A percentile compares a stretch with the other conserved stretches of the same genome.
These are phyloP conservation scores for Yarrowia divulgata DNA, from an alignment of 805 yeast species.

Conservation along the genomic window DNA sequence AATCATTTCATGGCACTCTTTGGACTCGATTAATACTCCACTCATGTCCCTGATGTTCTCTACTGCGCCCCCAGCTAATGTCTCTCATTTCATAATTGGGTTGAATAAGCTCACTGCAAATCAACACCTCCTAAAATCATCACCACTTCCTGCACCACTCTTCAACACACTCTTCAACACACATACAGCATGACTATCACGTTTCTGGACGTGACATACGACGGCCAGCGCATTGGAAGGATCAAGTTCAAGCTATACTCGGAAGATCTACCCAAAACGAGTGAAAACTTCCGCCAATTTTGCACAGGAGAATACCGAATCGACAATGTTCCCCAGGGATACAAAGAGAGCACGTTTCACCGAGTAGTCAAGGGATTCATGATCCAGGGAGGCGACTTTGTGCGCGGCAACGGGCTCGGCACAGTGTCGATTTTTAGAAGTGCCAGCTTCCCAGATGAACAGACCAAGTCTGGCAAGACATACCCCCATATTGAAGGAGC, in stretches of 20 bases:
- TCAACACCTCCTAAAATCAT: slow-evolving; percentile 15
- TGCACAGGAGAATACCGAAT: slow-evolving; percentile 59
- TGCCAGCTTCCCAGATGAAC: slow-evolving; percentile 56
- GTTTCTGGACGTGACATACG: slow-evolving; percentile 25
- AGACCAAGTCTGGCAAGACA: slow-evolving; percentile 46
- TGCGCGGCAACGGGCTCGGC: slow-evolving; percentile 57
- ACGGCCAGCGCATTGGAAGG: slow-evolving; percentile 53
- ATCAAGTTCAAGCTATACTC: slow-evolving; percentile 56
- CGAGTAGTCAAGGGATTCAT: slow-evolving; percentile 56
- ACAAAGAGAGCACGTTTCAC: slow-evolving; percentile 53
- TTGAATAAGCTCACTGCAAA: not conserved
- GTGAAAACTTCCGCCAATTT: slow-evolving; percentile 61
- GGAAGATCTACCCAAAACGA: slow-evolving; percentile 55
- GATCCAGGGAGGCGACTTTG: slow-evolving; percentile 60
- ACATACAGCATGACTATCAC: slow-evolving; percentile 14
- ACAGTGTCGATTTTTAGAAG: slow-evolving; percentile 54
- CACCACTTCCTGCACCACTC: slow-evolving; percentile 4
- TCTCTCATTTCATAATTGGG: not conserved
- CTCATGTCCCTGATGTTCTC: too few relatives aligned
- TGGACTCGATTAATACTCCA: too few relatives aligned
- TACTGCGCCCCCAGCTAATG: too few relatives aligned
- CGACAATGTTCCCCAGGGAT: slow-evolving; percentile 55
- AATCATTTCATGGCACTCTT: too few relatives aligned
- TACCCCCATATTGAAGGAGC: slow-evolving; percentile 43
- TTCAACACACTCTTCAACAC: too few relatives aligned